A percentile compares a stretch with the other conserved stretches of the same genome.
phyloP scores from a whole-genome alignment of 2,329 filamentous ascomycete genomes.

The Cercospora beticola region DNA sequence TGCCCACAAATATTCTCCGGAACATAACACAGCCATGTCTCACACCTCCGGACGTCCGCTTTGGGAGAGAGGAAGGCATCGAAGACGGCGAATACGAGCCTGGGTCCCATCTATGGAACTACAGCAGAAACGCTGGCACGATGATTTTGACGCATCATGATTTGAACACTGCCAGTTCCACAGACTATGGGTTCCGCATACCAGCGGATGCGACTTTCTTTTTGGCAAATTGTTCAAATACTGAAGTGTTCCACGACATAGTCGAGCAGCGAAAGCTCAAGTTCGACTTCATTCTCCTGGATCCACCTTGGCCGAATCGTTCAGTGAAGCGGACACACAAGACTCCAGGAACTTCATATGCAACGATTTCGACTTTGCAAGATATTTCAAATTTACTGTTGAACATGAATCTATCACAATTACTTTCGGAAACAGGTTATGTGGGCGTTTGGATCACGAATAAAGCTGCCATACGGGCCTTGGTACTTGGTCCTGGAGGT shows the following conservation, averaged over 20 bases:
- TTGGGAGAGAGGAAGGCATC: neutral
- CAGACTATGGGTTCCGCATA: conserved; percentile 37
- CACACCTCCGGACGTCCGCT: neutral
- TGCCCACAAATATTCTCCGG: neutral
- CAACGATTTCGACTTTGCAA: conserved; percentile 43
- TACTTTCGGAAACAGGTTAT: conserved; percentile 56
- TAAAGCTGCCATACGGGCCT: conserved; percentile 56
- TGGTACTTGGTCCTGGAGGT: conserved; percentile 56
- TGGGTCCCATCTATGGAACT: neutral
- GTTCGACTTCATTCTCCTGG: conserved; percentile 70
- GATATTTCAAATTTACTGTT: conserved; percentile 48
- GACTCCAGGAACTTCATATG: conserved; percentile 33
- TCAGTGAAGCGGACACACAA: conserved; percentile 64
- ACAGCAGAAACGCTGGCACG: neutral
- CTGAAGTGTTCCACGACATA: conserved; percentile 40
- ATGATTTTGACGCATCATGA: conserved; percentile 3
- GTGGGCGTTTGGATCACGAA: conserved; percentile 80
- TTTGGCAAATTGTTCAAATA: conserved; percentile 46
- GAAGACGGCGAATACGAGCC: conserved; percentile 1
- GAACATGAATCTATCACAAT: conserved; percentile 51
- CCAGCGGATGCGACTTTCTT: conserved; percentile 54
- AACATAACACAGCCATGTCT: neutral
- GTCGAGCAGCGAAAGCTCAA: conserved; percentile 40
- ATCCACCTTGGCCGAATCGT: conserved; percentile 80
- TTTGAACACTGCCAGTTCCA: neutral